These are phyloP conservation scores for Pseudocercospora fijiensis DNA, from an alignment of 2,329 filamentous ascomycete species.

Conservation along the genomic window DNA sequence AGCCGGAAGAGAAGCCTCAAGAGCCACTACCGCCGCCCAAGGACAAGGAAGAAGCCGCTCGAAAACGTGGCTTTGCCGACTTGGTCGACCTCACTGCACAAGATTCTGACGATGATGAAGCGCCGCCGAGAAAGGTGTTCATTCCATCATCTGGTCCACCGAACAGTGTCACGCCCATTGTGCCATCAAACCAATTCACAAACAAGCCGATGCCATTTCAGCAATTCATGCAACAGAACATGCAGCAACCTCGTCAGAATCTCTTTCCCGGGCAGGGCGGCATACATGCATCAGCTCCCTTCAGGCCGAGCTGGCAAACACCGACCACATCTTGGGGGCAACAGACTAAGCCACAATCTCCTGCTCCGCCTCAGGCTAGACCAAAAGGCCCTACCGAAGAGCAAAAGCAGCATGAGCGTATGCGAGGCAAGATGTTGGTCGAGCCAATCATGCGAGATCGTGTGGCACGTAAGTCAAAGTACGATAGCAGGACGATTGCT, in stretches of 20 bases:
- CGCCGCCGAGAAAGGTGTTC: conserved; percentile 42
- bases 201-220: conserved; percentile 24
- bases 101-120: conserved; percentile 47
- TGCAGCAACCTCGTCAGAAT: background rate
- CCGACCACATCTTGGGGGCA: conserved; percentile 5
- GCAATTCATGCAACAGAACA: conserved; percentile 17
- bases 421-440: conserved; percentile 41
- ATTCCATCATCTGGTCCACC: conserved; percentile 20
- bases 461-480: conserved; percentile 52
- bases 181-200: conserved; percentile 16
- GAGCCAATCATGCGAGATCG: conserved; percentile 50
- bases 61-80: conserved; percentile 56
- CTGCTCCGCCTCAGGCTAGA: conserved; percentile 19
- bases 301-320: background rate
- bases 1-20: conserved; percentile 27
- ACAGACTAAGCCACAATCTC: conserved; percentile 8
- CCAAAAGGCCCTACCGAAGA: conserved; percentile 33
- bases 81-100: conserved; percentile 53
- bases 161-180: conserved; percentile 8
- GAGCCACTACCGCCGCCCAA: conserved; percentile 38
- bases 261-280: conserved; percentile 5
- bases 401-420: conserved; percentile 32
- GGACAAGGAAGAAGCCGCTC: conserved; percentile 56
- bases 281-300: conserved; percentile 3
- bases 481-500: conserved; percentile 63